Base-by-base conservation (phyloP, 2,329 filamentous ascomycete genomes). In the Penicillium sp. region DNA sequence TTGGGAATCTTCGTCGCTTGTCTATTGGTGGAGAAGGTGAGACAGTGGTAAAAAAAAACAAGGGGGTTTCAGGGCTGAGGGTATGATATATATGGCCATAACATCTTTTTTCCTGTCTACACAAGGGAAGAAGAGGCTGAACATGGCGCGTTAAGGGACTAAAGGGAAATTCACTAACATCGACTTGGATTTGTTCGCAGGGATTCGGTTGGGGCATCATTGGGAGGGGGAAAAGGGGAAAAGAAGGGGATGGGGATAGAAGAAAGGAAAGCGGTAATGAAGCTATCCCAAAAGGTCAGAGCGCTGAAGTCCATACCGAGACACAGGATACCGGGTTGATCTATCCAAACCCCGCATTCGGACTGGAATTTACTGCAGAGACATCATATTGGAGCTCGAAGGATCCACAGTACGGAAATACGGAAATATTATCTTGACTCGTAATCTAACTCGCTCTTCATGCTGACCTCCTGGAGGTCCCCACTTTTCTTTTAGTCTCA, bases 1-100 rank as follows among this genome's bases (percentile, higher is more conserved):
- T 53, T 62, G 55, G 1, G 71, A 72, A 45, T 74, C 72, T 27
- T 74, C 71, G 49, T 74, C 72, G 58, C 70, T 73, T 50, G 69
- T 72, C 71, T 73, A 57, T 31, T 14, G 27, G 19, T 21, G 11
- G 21, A 44, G 47, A 23, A 53, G 21, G 48, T 50, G 23, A 62
- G 60, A 50, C 35, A 33, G 33, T 16, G 37, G 10, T 25, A 11
- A 29, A 31, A 13, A 23, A 6, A 14, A 23, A n/a, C 26, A 23
- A 23, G 37, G 50, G 26, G 13, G n/a, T 8, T 31, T 19, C 9
- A 31, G 39, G 29, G 11, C 23, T 23, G 10, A n/a, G 23, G 14
- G 31, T 53, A 23, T 16, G 19, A 23, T 33, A 42, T 33, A 26
- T n/a, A 14, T 19, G 31, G 35, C 49, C 19, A n/a, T 48, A 19